These are phyloP conservation scores for Bruguiera hainesii DNA, from an alignment of 441 rosid species.

Conservation along the genomic window DNA sequence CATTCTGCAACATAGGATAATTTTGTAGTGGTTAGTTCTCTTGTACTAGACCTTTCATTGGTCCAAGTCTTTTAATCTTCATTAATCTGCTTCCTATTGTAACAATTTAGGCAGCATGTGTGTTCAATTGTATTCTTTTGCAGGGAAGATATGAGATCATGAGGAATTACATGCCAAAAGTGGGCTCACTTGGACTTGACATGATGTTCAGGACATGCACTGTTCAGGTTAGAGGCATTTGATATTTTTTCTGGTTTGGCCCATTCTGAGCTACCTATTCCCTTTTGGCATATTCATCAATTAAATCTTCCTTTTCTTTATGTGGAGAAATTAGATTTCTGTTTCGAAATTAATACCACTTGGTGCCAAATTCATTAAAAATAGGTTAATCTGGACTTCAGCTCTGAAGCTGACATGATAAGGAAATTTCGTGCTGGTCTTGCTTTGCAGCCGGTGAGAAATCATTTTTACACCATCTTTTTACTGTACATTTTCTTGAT, in stretches of 20 bases:
- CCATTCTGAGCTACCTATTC: constrained; percentile 16
- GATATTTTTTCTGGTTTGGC: background rate
- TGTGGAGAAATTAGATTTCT: background rate
- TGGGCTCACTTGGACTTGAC: constrained; percentile 95
- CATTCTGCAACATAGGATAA: too few relatives aligned
- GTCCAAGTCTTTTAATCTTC: too few relatives aligned
- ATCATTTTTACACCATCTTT: constrained; percentile 20
- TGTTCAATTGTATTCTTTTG: constrained; percentile 31
- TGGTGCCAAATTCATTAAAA: too few relatives aligned
- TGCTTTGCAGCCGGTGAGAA: constrained; percentile 94
- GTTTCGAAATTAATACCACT: too few relatives aligned
- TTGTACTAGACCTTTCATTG: too few relatives aligned
- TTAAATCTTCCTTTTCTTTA: constrained; percentile 16
- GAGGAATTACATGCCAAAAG: constrained; percentile 99
- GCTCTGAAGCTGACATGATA: constrained; percentile 97
- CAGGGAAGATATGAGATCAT: constrained; percentile 99
- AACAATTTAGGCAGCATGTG: background rate
- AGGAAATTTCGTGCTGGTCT: constrained; percentile 94
- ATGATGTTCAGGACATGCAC: constrained; percentile 99
- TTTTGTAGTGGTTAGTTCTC: too few relatives aligned
- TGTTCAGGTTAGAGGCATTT: constrained; percentile 71
- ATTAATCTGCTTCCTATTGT: too few relatives aligned
- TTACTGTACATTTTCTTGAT: constrained; percentile 11
- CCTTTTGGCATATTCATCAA: background rate
- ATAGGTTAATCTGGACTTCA: constrained; percentile 96